phyloP scores from a whole-genome alignment of 805 yeast species.

The Ogataea siamensis region DNA sequence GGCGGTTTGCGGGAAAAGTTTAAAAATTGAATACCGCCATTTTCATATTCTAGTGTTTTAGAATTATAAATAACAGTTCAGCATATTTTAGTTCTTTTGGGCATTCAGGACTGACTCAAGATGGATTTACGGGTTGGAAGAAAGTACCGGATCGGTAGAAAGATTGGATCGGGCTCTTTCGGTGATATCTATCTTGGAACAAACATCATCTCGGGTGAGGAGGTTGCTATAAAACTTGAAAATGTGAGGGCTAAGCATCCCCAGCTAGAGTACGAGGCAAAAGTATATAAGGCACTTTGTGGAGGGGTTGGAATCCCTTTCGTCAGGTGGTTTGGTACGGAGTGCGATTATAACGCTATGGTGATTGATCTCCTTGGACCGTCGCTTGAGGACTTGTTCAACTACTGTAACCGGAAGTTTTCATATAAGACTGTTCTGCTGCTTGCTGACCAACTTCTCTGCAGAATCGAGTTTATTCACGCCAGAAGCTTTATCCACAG shows the following conservation, averaged over 20 bases:
- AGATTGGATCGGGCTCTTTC: slow-evolving; percentile 95
- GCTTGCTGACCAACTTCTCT: slow-evolving; percentile 89
- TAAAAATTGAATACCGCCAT: slow-evolving; percentile 19
- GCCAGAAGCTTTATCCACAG: slow-evolving; percentile 89
- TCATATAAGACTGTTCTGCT: slow-evolving; percentile 89
- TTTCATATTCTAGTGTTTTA: slow-evolving; percentile 16
- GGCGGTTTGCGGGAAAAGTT: slow-evolving; percentile 14
- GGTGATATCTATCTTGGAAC: slow-evolving; percentile 96
- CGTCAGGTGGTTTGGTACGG: slow-evolving; percentile 95
- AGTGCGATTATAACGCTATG: slow-evolving; percentile 95
- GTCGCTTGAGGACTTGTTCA: slow-evolving; percentile 89
- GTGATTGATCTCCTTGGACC: slow-evolving; percentile 96
- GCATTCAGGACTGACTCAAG: slow-evolving; percentile 5
- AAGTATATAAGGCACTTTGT: slow-evolving; percentile 88
- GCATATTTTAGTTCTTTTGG: slow-evolving; percentile 9
- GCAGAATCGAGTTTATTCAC: slow-evolving; percentile 93
- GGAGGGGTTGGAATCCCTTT: slow-evolving; percentile 98
- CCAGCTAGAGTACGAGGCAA: slow-evolving; percentile 93
- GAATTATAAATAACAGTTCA: slow-evolving; percentile 2
- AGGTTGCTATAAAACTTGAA: slow-evolving; percentile 94
- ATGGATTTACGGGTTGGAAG: slow-evolving; percentile 87
- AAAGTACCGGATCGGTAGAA: slow-evolving; percentile 89
- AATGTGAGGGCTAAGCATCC: slow-evolving; percentile 91
- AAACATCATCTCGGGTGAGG: slow-evolving; percentile 93
- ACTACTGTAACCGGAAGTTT: slow-evolving; percentile 92